Conservation (phyloP, 2,329 filamentous ascomycete species). For the Botrytis sinoallii region DNA sequence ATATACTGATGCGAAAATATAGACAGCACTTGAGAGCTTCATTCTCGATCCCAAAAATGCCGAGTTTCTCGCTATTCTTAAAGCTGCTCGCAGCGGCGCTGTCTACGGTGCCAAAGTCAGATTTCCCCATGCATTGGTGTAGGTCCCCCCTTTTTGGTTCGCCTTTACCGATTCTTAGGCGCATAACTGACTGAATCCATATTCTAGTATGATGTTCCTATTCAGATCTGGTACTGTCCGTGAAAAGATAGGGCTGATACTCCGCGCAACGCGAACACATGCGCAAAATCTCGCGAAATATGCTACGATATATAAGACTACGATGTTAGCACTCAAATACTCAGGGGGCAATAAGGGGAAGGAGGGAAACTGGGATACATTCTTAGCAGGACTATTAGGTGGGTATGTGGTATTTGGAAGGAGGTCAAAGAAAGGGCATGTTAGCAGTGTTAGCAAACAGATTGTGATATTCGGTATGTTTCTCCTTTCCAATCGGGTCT, state of each 20-base stretch:
- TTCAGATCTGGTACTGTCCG: conserved; percentile 85
- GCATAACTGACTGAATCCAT: conserved; percentile 6
- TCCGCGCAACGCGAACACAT: conserved; percentile 85
- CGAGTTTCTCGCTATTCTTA: conserved; percentile 79
- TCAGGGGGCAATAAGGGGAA: conserved; percentile 57
- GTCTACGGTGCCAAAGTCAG: conserved; percentile 97
- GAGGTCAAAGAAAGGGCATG: conserved; percentile 61
- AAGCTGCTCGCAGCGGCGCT: conserved; percentile 92
- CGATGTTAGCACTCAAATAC: conserved; percentile 71
- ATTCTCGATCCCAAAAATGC: conserved; percentile 82
- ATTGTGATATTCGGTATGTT: conserved; percentile 77
- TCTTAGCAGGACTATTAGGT: conserved; percentile 81
- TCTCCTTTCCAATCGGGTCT: neutral
- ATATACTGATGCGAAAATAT: conserved; percentile 2
- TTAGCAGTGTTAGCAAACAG: conserved; percentile 86
- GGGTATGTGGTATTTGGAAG: conserved; percentile 90
- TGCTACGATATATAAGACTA: conserved; percentile 83
- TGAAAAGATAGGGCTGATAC: conserved; percentile 73
- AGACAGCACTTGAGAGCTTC: conserved; percentile 63
- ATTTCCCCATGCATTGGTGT: conserved; percentile 95
- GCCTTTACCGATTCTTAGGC: neutral
- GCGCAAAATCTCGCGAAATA: conserved; percentile 90
- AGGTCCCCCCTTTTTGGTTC: conserved; percentile 33
- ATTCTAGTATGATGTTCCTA: conserved; percentile 81
- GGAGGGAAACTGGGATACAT: conserved; percentile 74